Evolutionary conservation across 345 rosid genomes (phyloP), one percentile per base, ranked within the genome.

Genomic region (Eucalyptus regnans): DNA sequence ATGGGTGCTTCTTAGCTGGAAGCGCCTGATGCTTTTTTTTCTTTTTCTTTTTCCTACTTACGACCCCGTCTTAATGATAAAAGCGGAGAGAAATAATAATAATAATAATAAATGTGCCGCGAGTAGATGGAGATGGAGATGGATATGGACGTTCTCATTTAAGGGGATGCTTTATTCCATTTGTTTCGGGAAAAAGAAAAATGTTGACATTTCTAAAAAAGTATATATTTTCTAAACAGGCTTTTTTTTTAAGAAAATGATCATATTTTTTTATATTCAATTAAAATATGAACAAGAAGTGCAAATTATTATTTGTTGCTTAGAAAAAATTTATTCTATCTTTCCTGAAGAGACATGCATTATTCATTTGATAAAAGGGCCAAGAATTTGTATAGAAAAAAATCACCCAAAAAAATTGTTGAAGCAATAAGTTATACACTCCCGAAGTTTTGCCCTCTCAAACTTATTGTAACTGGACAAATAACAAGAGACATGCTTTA

Each of bases 361-460:
- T 71, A 20, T 18, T 37, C 46, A 37, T 71, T 12, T 18, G 27
- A 18, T 9, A 18, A 0, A 5, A 71, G 14, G 46, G 46, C 2
- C 1, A 9, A 56, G 12, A 22, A 56, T 0, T 23, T 56, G 12
- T 56, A 22, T 3, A 56, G 1, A 0, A 56, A 56, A 51, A 56
- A 56, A 56, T 56, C 29, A 23, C 29, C 12, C 13, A 9, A 56
- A 56, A 56, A 56, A 56, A 9, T 23, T 56, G 29, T 56, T 0
- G 0, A 18, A 23, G 12, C 62, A 0, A 23, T 56, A 9, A 56
- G 29, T 9, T 22, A 56, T 56, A 9, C 62, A 56, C 29, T 20
- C 4, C 0, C 2, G 1, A 8, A 0, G 12, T 56, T 56, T 56
- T 23, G 29, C 3, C 50, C 12, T 56, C 29, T 56, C 62, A 1